Evolutionary conservation across 2,329 filamentous ascomycete genomes (phyloP).

Genomic region (Exophiala calicioides): DNA sequence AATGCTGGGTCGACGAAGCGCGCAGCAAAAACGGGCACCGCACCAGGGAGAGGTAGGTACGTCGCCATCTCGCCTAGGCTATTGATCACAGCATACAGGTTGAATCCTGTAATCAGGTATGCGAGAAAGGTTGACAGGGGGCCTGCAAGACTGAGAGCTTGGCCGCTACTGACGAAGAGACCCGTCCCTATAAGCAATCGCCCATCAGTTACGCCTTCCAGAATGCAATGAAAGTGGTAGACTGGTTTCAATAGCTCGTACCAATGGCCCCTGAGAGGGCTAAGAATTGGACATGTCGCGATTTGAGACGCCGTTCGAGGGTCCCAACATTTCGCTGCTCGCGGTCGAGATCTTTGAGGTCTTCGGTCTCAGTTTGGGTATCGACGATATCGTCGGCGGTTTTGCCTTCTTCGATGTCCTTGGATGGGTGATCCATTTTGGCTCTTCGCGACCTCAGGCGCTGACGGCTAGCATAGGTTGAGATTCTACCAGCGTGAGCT

Average conservation of each 20-base stretch:
- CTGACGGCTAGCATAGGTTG: too few relatives aligned
- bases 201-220: too few relatives aligned
- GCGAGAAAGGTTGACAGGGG: slow-evolving; percentile 46
- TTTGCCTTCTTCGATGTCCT: slow-evolving; percentile 16
- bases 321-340: slow-evolving; percentile 18
- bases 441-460: not conserved
- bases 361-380: slow-evolving; percentile 1
- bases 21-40: slow-evolving; percentile 51
- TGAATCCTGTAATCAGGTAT: slow-evolving; percentile 42
- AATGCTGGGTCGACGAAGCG: slow-evolving; percentile 60
- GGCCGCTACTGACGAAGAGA: slow-evolving; percentile 80
- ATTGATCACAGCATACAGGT: slow-evolving; percentile 47
- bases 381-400: slow-evolving; percentile 4
- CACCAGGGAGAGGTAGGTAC: slow-evolving; percentile 58
- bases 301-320: slow-evolving; percentile 32
- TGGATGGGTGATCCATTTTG: slow-evolving; percentile 8
- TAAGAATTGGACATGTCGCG: slow-evolving; percentile 36
- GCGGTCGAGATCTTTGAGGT: slow-evolving; percentile 14
- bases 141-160: slow-evolving; percentile 68
- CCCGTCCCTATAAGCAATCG: too few relatives aligned
- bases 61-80: slow-evolving; percentile 59
- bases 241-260: too few relatives aligned
- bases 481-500: not conserved
- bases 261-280: slow-evolving; percentile 38
- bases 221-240: too few relatives aligned